Percentiles rank a stretch among this genome's conserved stretches.
Evolutionary conservation across 352 stramenopile genomes (phyloP).

Genomic region (Thalassiosira hispida): DNA sequence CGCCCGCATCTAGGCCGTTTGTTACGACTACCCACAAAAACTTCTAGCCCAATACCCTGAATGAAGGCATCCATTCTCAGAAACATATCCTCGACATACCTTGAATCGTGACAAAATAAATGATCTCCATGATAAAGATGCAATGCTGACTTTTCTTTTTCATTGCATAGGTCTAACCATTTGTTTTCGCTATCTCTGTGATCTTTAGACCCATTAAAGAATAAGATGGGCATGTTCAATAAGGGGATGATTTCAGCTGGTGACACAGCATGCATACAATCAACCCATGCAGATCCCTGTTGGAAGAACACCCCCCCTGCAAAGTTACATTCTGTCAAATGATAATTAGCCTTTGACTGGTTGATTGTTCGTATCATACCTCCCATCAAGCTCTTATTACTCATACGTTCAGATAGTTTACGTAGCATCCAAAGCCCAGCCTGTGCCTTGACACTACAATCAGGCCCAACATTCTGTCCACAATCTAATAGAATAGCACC

Average conservation of each 20-base stretch:
- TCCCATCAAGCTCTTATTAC: constrained; percentile 42
- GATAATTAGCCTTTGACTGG: constrained; percentile 63
- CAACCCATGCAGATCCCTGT: constrained; percentile 49
- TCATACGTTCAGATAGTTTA: constrained; percentile 36
- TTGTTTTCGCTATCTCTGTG: constrained; percentile 68
- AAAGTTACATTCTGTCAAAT: constrained; percentile 57
- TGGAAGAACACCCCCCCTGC: constrained; percentile 69
- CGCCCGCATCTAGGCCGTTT: too few relatives aligned
- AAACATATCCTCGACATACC: constrained; percentile 65
- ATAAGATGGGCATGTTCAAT: constrained; percentile 68
- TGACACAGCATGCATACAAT: constrained; percentile 60
- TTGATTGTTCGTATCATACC: constrained; percentile 52
- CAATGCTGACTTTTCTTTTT: constrained; percentile 45
- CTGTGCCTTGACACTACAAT: constrained; percentile 61
- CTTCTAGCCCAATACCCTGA: not conserved
- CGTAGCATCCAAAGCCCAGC: constrained; percentile 55
- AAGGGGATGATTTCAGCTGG: constrained; percentile 62
- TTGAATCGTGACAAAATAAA: constrained; percentile 74
- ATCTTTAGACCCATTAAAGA: constrained; percentile 46
- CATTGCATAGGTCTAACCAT: constrained; percentile 62
- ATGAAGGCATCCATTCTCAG: constrained; percentile 50
- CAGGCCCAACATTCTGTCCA: constrained; percentile 75
- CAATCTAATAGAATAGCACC: constrained; percentile 67
- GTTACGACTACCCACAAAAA: too few relatives aligned
- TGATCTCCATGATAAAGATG: constrained; percentile 74